phyloP scores from a whole-genome alignment of 768 basidiomycete species.

The Phlebiopsis gigantea region DNA sequence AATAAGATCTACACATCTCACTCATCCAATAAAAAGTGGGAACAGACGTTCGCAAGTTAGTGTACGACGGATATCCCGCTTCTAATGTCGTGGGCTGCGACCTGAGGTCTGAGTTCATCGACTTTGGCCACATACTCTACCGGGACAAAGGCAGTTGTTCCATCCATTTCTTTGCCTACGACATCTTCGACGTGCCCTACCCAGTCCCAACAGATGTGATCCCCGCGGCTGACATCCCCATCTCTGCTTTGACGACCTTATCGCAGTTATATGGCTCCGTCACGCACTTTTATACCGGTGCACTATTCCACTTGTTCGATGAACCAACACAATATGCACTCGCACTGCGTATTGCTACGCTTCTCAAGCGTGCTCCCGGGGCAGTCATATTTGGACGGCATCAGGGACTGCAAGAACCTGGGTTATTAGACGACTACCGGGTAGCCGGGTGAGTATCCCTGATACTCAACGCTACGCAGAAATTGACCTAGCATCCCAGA shows the following conservation, averaged over 20 bases:
- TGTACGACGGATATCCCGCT: slow-evolving; percentile 27
- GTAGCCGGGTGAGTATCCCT: slow-evolving; percentile 19
- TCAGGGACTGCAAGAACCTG: slow-evolving; percentile 21
- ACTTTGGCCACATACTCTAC: slow-evolving; percentile 26
- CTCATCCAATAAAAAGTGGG: slow-evolving; percentile 29
- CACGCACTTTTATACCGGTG: slow-evolving; percentile 26
- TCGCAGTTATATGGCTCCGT: slow-evolving; percentile 21
- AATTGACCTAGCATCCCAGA: no score
- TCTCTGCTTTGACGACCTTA: slow-evolving; percentile 4
- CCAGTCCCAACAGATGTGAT: not conserved
- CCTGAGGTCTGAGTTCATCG: slow-evolving; percentile 26
- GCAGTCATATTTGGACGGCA: slow-evolving; percentile 31
- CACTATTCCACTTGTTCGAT: slow-evolving; percentile 32
- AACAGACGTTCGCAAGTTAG: slow-evolving; percentile 28
- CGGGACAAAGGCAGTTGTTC: slow-evolving; percentile 17
- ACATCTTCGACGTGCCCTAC: slow-evolving; percentile 24
- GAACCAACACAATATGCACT: slow-evolving; percentile 27
- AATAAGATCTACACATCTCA: no score
- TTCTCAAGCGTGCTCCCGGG: slow-evolving; percentile 21
- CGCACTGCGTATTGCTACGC: slow-evolving; percentile 22
- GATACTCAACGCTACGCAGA: not conserved
- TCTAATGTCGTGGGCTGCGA: slow-evolving; percentile 25
- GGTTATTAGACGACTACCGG: slow-evolving; percentile 25
- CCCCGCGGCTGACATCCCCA: slow-evolving; percentile 5
- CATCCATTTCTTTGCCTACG: slow-evolving; percentile 27